A percentile compares a stretch with the other conserved stretches of the same genome.
Evolutionary conservation across 1,284 basidiomycete genomes (phyloP).

Genomic region (Boletellus sp.): DNA sequence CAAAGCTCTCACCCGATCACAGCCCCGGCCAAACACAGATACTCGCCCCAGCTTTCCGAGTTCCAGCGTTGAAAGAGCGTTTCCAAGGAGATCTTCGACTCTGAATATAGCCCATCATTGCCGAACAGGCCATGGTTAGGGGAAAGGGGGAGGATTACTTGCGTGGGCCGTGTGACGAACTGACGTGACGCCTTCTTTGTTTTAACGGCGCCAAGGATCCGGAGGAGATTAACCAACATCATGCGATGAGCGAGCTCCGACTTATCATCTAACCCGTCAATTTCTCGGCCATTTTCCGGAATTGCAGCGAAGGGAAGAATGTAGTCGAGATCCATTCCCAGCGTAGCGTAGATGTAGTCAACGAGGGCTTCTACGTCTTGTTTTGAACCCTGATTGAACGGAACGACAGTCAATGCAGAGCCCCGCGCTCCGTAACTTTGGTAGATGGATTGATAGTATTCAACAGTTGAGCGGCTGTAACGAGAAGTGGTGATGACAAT

Average conservation of each 20-base stretch:
- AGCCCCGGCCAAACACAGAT: slow-evolving; percentile 94
- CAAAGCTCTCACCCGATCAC: slow-evolving; percentile 78
- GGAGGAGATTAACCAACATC: slow-evolving; percentile 93
- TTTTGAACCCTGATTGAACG: slow-evolving; percentile 97
- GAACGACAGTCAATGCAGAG: slow-evolving; percentile 93
- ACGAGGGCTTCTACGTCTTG: slow-evolving; percentile 97
- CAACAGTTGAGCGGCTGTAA: slow-evolving; percentile 90
- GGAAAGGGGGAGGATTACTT: slow-evolving; percentile 94
- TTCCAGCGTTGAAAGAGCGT: slow-evolving; percentile 97
- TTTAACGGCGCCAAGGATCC: slow-evolving; percentile 95
- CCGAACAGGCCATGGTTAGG: slow-evolving; percentile 98
- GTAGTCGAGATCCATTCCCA: slow-evolving; percentile 95
- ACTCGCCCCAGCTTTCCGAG: slow-evolving; percentile 99
- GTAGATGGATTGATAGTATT: slow-evolving; percentile 98
- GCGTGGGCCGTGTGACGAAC: slow-evolving; percentile 96
- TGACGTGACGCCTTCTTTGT: slow-evolving; percentile 94
- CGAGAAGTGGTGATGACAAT: slow-evolving; percentile 97
- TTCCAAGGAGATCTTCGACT: slow-evolving; percentile 97
- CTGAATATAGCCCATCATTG: slow-evolving; percentile 96
- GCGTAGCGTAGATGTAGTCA: slow-evolving; percentile 95
- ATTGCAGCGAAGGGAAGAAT: slow-evolving; percentile 97
- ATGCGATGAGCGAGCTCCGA: slow-evolving; percentile 97
- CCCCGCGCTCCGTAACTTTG: slow-evolving; percentile 93
- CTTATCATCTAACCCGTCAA: slow-evolving; percentile 94
- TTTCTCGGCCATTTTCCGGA: slow-evolving; percentile 97